Evolutionary conservation across 1,284 basidiomycete species (phyloP).

Genomic region (Microbotryum lychnidis-dioicae): DNA sequence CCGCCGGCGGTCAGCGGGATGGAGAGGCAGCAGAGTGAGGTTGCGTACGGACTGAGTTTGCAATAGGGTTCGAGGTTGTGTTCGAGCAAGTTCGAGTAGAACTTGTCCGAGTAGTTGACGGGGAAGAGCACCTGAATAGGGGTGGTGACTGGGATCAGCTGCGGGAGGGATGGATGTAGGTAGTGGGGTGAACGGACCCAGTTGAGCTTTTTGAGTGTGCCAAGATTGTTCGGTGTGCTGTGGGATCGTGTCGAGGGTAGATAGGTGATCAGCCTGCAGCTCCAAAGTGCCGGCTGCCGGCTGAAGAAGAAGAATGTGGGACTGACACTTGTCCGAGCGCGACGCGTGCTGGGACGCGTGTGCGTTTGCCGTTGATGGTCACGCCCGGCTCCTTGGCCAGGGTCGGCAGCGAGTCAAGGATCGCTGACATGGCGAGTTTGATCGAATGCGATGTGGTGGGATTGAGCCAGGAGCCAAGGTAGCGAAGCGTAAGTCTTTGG

Average conservation of each 20-base stretch:
- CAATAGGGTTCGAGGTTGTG: conserved; percentile 27
- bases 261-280: no score
- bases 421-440: conserved; percentile 6
- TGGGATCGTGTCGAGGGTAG: no score
- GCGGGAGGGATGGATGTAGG: not conserved
- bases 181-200: not conserved
- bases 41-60: conserved; percentile 21
- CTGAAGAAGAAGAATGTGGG: no score
- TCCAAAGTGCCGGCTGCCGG: not conserved
- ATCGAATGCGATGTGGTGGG: no score
- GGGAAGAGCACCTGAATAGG: conserved; percentile 27
- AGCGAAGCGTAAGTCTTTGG: no score
- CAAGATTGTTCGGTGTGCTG: conserved; percentile 33
- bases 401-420: conserved; percentile 13
- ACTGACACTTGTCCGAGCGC: conserved; percentile 20
- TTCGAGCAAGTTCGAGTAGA: conserved; percentile 30
- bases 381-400: conserved; percentile 15
- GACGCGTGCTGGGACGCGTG: conserved; percentile 26
- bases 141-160: not conserved
- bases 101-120: conserved; percentile 30
- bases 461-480: no score
- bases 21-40: not conserved
- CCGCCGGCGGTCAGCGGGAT: no score
- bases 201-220: conserved; percentile 34
- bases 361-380: conserved; percentile 21